Conservation (phyloP, 306 rosid genomes). For the Begonia fuchsioides region DNA sequence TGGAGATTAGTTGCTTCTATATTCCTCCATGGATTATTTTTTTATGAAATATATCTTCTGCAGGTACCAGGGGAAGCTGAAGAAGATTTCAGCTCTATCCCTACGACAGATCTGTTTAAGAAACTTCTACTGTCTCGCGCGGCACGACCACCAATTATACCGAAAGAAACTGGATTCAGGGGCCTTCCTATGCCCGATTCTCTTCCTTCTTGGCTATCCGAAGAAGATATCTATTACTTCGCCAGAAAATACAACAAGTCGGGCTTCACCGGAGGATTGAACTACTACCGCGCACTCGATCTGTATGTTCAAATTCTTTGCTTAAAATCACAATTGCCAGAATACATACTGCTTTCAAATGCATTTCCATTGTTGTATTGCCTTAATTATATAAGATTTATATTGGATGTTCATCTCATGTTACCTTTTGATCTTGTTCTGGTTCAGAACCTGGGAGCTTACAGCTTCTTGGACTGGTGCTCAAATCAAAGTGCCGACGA, state of each 20-base stretch:
- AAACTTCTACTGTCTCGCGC: conserved; percentile 1
- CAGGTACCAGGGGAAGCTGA: conserved; percentile 11
- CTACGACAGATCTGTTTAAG: conserved; percentile 8
- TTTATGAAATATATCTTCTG: background rate
- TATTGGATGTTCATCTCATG: too few species aligned
- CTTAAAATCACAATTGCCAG: background rate
- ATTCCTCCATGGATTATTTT: background rate
- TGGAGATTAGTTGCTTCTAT: background rate
- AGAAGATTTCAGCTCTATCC: conserved; percentile 7
- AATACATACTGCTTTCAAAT: background rate
- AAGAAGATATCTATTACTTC: conserved; percentile 11
- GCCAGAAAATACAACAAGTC: conserved; percentile 10
- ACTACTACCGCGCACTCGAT: conserved; percentile 11
- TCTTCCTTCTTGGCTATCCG: conserved; percentile 15
- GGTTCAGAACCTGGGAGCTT: conserved; percentile 18
- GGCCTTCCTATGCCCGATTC: conserved; percentile 4
- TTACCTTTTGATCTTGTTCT: too few species aligned
- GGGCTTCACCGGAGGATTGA: conserved; percentile 18
- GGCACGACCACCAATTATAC: conserved; percentile 12
- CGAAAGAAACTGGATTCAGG: conserved; percentile 11
- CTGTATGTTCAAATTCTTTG: background rate
- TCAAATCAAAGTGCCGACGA: conserved; percentile 12
- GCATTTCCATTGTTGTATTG: background rate
- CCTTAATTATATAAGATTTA: too few species aligned
- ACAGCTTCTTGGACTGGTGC: conserved; percentile 20